A percentile compares a stretch with the other conserved stretches of the same genome.
Evolutionary conservation across 140 eudicot genomes (phyloP).

Genomic region (Stevia rebaudiana): DNA sequence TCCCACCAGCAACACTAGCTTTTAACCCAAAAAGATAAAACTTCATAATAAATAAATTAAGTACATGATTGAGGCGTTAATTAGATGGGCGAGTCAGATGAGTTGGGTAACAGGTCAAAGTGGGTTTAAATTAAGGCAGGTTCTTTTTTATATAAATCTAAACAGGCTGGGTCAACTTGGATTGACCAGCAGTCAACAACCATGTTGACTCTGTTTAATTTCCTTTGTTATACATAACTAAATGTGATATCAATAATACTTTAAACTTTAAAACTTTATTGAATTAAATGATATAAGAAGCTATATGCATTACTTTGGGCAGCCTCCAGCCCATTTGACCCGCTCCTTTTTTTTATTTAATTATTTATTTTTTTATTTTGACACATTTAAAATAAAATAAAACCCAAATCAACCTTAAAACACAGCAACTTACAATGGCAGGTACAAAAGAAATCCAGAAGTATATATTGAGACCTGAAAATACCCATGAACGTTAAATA

Average conservation of each 20-base stretch:
- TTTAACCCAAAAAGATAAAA: conserved; percentile 19
- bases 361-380: background rate
- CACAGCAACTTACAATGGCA: conserved; percentile 63
- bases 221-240: background rate
- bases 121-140: background rate
- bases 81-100: background rate
- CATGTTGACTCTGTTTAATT: background rate
- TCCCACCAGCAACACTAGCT: conserved; percentile 91
- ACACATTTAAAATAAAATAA: background rate
- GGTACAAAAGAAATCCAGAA: conserved; percentile 96
- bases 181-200: background rate
- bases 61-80: background rate
- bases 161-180: background rate
- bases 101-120: background rate
- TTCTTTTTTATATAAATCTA: background rate
- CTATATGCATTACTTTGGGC: background rate
- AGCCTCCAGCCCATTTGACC: background rate
- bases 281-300: background rate
- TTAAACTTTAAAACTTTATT: background rate
- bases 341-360: background rate
- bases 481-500: conserved; percentile 6
- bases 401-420: background rate
- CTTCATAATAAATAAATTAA: background rate
- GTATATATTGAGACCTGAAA: conserved; percentile 84
- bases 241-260: background rate